A percentile compares a stretch with the other conserved stretches of the same genome.
phyloP scores from a whole-genome alignment of 192 early-diverging fungal species.

The Dispira simplex region DNA sequence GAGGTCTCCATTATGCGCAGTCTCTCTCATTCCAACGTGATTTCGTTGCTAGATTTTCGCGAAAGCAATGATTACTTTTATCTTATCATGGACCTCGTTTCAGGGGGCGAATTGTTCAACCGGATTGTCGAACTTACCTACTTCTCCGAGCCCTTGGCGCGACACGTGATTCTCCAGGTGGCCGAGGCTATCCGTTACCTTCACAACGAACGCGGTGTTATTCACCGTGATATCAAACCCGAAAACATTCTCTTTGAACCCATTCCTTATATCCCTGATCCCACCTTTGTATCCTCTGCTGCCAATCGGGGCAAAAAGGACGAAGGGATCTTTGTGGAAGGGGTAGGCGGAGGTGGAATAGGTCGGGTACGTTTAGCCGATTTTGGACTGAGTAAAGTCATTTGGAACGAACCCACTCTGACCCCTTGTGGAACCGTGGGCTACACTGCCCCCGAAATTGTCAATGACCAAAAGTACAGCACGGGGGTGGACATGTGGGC shows the following conservation, averaged over 20 bases:
- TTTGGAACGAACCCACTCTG: slow-evolving; percentile 65
- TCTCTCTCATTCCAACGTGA: slow-evolving; percentile 60
- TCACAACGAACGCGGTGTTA: slow-evolving; percentile 66
- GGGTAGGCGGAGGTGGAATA: slow-evolving; percentile 69
- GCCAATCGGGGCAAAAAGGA: slow-evolving; percentile 37
- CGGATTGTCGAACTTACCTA: slow-evolving; percentile 69
- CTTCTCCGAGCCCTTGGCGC: slow-evolving; percentile 57
- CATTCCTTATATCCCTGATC: slow-evolving; percentile 41
- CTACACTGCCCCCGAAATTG: slow-evolving; percentile 87
- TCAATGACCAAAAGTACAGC: slow-evolving; percentile 61
- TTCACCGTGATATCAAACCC: slow-evolving; percentile 87
- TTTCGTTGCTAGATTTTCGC: slow-evolving; percentile 57
- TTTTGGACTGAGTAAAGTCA: slow-evolving; percentile 79
- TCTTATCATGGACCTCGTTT: slow-evolving; percentile 62
- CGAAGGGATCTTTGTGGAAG: slow-evolving; percentile 54
- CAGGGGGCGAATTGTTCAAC: slow-evolving; percentile 88
- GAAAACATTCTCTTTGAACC: slow-evolving; percentile 77
- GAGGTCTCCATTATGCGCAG: slow-evolving; percentile 77
- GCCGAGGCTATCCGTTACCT: slow-evolving; percentile 70
- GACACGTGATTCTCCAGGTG: slow-evolving; percentile 77
- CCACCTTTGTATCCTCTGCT: slow-evolving; percentile 10
- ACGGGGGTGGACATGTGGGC: slow-evolving; percentile 82
- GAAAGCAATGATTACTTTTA: slow-evolving; percentile 64
- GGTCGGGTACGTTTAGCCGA: slow-evolving; percentile 75
- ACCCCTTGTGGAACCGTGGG: slow-evolving; percentile 89